Evolutionary conservation across 345 rosid species (phyloP).

Genomic region (Reutealis trisperma): DNA sequence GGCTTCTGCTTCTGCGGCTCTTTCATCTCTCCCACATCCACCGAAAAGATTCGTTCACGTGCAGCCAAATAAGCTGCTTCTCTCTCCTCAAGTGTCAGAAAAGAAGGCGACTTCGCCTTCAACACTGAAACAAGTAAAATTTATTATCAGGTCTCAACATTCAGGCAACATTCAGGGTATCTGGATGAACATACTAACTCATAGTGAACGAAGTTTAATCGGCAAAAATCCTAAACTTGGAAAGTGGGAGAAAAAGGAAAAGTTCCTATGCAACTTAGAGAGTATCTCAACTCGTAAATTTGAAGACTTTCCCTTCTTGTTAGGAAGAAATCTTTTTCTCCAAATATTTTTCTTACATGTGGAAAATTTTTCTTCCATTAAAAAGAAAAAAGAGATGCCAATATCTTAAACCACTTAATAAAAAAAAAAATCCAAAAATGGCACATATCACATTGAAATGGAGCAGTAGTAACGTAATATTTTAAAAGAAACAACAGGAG

Average conservation of each 20-base stretch:
- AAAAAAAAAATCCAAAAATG: not conserved
- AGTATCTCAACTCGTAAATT: not conserved
- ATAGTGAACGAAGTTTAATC: not conserved
- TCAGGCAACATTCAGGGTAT: not conserved
- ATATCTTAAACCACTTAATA: not conserved
- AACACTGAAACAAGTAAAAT: constrained; percentile 34
- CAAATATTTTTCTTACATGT: not conserved
- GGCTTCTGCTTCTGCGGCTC: constrained; percentile 49
- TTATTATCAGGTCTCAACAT: constrained; percentile 6
- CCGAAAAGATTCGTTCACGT: constrained; percentile 57
- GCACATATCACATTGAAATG: not conserved
- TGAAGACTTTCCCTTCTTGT: not conserved
- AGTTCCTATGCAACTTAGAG: not conserved
- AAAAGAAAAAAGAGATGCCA: not conserved
- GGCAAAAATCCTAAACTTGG: not conserved
- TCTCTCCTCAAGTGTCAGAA: constrained; percentile 48
- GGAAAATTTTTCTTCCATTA: not conserved
- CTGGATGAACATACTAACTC: not conserved
- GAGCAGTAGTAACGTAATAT: not conserved
- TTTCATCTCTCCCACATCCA: constrained; percentile 33
- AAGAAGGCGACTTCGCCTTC: constrained; percentile 33
- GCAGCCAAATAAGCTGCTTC: constrained; percentile 72
- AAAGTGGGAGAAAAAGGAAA: not conserved
- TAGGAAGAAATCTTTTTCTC: not conserved
- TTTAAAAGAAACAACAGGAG: not conserved